A percentile compares a stretch with the other conserved stretches of the same genome.
Conservation (phyloP, 164 flowering plant species). For the Umbilicus rupestris region DNA sequence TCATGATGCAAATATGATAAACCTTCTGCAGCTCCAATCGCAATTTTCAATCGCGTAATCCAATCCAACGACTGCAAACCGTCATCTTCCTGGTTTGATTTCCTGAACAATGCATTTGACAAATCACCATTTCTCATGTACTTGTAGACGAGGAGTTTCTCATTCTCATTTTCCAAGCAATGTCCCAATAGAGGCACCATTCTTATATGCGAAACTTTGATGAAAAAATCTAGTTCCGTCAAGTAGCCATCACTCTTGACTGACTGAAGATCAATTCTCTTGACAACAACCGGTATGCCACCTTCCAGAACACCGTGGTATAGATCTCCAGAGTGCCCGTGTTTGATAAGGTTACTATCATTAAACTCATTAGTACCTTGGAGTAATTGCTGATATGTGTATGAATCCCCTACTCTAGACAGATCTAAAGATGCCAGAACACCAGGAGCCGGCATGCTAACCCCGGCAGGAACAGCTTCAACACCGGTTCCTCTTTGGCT, state of each 20-base stretch:
- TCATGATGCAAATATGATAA: constrained; percentile 81
- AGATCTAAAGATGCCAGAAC: constrained; percentile 28
- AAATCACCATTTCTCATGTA: constrained; percentile 85
- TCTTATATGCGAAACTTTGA: constrained; percentile 63
- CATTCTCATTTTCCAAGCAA: constrained; percentile 72
- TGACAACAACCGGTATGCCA: constrained; percentile 54
- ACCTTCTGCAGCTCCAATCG: constrained; percentile 88
- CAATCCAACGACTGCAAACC: constrained; percentile 84
- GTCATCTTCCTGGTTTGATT: constrained; percentile 41
- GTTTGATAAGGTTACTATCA: constrained; percentile 65
- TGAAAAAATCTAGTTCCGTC: constrained; percentile 62
- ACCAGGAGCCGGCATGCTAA: constrained; percentile 27
- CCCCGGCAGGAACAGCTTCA: constrained; percentile 40
- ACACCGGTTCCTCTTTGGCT: constrained; percentile 45
- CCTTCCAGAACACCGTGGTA: constrained; percentile 58
- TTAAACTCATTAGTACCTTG: constrained; percentile 58
- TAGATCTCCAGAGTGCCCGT: constrained; percentile 90
- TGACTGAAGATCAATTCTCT: constrained; percentile 44
- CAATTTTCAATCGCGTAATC: constrained; percentile 93
- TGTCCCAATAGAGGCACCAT: constrained; percentile 88
- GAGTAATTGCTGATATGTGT: constrained; percentile 67
- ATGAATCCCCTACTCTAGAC: constrained; percentile 55
- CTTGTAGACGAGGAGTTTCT: constrained; percentile 74
- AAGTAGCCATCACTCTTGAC: constrained; percentile 49
- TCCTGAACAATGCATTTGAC: constrained; percentile 62